Base-by-base conservation (phyloP, 2,329 filamentous ascomycete genomes). In the Pseudocercospora macadamiae region DNA sequence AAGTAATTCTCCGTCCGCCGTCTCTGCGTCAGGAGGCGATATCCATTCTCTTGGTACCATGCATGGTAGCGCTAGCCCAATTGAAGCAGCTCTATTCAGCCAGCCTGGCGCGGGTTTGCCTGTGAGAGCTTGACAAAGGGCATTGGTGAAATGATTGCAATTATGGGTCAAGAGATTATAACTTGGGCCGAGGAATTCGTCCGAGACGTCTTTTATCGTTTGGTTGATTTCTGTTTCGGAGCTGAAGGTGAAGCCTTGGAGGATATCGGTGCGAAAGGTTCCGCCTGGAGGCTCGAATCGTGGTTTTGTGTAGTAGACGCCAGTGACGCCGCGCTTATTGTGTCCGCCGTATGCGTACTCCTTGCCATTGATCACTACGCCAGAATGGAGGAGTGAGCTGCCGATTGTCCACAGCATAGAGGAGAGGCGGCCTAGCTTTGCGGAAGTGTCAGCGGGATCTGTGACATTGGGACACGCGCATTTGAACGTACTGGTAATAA, bases 281-380 rank as follows among this genome's bases (percentile, higher is more conserved):
- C 89, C 90, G 28, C 90, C 90, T 0, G 90, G 89, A 0, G 90
- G 90, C 49, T 88, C 85, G 28, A 85, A 83, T 64, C 81, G 82
- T 1, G 91, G 90, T 44, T 65, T 68, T 14, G 90, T 93, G 86
- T 87, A 92, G 77, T 95, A 96, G 7, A 96, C 90, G 49, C 91
- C 91, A 3, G 89, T 93, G 57, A 88, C 74, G 21, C 84, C 83
- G 51, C 79, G 83, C 66, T 83, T 84, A 70, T 90, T 86, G 73
- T 96, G 91, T 1, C 91, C 91, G 42, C 91, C 91, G 69, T 91
- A 96, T 19, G 91, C 91, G 72, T 95, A 96, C 78, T 96, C 91
- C 63, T 81, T 84, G 65, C 88, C 85, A 71, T 88, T 87, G 75
- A 95, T 90, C 37, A 92, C 89, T 54, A 96, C 88, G 53, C 90